phyloP scores from a whole-genome alignment of 805 yeast genomes.

The Starmerella khaoyaiensis region DNA sequence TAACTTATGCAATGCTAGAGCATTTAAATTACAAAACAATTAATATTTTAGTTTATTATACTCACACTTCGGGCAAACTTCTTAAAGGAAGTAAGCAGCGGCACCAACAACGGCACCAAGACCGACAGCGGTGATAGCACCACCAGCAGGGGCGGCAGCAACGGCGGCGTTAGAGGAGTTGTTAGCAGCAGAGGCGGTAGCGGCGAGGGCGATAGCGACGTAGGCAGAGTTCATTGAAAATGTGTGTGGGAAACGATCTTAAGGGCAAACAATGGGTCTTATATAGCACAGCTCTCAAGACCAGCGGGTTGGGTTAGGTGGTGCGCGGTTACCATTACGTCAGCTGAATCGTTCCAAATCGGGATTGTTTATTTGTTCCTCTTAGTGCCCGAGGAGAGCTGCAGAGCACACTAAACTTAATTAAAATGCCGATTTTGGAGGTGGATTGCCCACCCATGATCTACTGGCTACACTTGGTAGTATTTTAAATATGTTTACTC shows the following conservation, averaged over 20 bases:
- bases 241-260: no score
- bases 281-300: neutral
- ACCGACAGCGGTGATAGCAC: conserved; percentile 8
- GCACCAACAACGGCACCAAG: conserved; percentile 21
- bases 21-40: neutral
- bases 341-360: neutral
- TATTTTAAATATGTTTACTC: no score
- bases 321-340: neutral
- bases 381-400: no score
- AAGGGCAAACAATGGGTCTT: no score
- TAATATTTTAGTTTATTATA: neutral
- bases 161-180: conserved; percentile 3
- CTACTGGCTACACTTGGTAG: no score
- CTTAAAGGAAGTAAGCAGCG: conserved; percentile 18
- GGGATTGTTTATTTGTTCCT: no score
- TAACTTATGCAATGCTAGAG: neutral
- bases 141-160: neutral
- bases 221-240: conserved; percentile 10
- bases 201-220: conserved; percentile 8
- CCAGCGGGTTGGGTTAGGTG: neutral
- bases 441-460: no score
- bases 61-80: neutral
- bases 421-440: no score
- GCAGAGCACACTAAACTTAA: no score
- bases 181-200: conserved; percentile 8